Base-by-base conservation (phyloP, 2,329 filamentous ascomycete species). In the Catunica adiposa region DNA sequence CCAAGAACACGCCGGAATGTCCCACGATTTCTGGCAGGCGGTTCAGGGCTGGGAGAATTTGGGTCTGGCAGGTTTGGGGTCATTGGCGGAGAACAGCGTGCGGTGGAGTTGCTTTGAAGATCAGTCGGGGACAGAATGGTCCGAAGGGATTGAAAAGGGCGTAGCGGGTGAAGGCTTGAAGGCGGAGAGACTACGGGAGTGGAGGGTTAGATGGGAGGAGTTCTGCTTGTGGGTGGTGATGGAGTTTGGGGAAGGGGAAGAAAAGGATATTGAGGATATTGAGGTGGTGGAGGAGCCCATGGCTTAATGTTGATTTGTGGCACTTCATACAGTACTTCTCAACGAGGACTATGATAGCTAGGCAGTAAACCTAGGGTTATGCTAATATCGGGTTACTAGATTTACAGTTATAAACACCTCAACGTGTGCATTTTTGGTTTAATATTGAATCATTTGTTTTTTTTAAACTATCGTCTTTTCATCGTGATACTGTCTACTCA, bases 1-100 rank as follows among this genome's bases (percentile, higher is more conserved):
- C 7, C 86, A 94, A 63, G 86, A 86, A 57, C 79, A 77, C 5
- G 84, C 82, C 25, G 88, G 87, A 38, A 82, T 92, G 76, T 90
- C 85, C 1, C 86, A 94, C 67, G 89, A 96, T 69, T 95, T 94
- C 68, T 96, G 88, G 87, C 88, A 94, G 68, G 84, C 86, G 1
- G 71, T 96, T 20, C 89, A 95, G 68, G 89, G 86, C 0, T 92
- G 89, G 79, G 84, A 94, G 58, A 95, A 94, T 64, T 77, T 96
- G 14, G 92, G 89, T 0, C 74, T 97, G 1, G 88, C 86, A 9
- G 90, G 89, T 0, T 70, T 97, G 54, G 90, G 85, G 0, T 85
- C 83, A 57, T 74, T 98, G 62, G 90, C 89, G 0, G 89, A 97
- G 73, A 97, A 95, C 65, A 94, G 87, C 61, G 81, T 97, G 47